Evolutionary conservation across 2,329 filamentous ascomycete species (phyloP), one percentile per base, ranked within the genome.

Genomic region (Elsinoe perseae): DNA sequence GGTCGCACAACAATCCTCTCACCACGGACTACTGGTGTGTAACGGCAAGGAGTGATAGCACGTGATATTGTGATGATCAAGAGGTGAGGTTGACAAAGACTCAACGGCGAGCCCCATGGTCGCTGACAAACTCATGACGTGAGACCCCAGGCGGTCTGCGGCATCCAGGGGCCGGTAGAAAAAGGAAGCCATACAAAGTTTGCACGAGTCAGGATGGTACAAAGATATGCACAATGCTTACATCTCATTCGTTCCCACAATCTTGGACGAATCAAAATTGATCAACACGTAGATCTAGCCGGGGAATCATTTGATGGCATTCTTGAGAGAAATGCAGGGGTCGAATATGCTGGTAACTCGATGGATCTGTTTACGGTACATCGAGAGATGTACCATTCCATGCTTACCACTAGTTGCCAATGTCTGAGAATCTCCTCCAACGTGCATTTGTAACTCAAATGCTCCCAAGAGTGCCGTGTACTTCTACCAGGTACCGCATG

Each of bases 101-200:
- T 10, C 4, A 23, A 43, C 40, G 40, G 40, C 16, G 40, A 43
- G 40, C 4, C 9, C 18, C 40, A 43, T 43, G 16, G 8, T 36
- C n/a, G 48, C 48, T 52, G 48, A 52, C 48, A 52, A 52, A 52
- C 23, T 34, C 30, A 30, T 36, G 48, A 52, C 48, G 48, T 52
- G 27, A 23, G 30, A 48, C 20, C n/a, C 6, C 14, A 9, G n/a
- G 48, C 25, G 48, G 48, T 25, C 28, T 52, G 48, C 48, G 28
- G 25, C 18, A 36, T 25, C 21, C 48, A 52, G 48, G 48, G 48
- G 48, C 30, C 48, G 30, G 28, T 20, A 16, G 20, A 34, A 38
- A 34, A 25, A 34, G 30, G 28, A 38, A 50, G 44, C 28, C 44
- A 50, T 50, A 28, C 8, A 23, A 52, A 52, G 18, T 30, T 36